Evolutionary conservation across 495 filamentous ascomycete genomes (phyloP), one percentile per base, ranked within the genome.

Genomic region (Aspergillus campestris): DNA sequence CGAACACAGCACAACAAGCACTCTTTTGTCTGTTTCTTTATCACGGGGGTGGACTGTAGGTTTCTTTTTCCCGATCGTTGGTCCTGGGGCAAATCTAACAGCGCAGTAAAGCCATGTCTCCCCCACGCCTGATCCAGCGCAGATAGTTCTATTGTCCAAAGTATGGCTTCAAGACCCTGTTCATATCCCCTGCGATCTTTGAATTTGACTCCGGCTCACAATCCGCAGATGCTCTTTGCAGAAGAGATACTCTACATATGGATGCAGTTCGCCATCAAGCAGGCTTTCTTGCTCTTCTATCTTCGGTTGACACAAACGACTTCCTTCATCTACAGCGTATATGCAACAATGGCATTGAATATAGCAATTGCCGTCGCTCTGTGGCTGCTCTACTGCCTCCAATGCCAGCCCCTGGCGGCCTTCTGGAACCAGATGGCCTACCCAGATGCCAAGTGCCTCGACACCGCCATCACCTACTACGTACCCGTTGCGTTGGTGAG

Each of bases 211-310:
- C 18, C 18, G 2, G 18, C 18, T 24, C 18, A 24, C 18, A 24
- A 24, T 4, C 18, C 18, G 18, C 18, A 24, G 18, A 24, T 24
- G 45, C 15, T 47, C 8, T 47, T 47, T 15, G 29, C 41, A 13
- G 56, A 59, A 30, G 52, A 59, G 38, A 45, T 56, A 30, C 48
- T 39, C 28, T 59, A 56, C 32, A 44, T 56, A 31, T 56, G 31
- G 14, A 50, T 56, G 39, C 56, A 59, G n/a, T 56, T 43, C 34
- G 42, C 44, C 31, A 42, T 59, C 45, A 59, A 59, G 30, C 44
- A 67, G 50, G 58, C 64, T 47, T 53, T 56, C 36, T 44, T 69
- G 31, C 44, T 69, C n/a, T 57, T 64, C 42, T 72, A 66, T 45
- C 53, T 64, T 40, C 64, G 65, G 35, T 61, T 74, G 8, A 58